These are phyloP conservation scores for Annulohypoxylon nitens DNA, from an alignment of 495 filamentous ascomycete species.

Conservation along the genomic window DNA sequence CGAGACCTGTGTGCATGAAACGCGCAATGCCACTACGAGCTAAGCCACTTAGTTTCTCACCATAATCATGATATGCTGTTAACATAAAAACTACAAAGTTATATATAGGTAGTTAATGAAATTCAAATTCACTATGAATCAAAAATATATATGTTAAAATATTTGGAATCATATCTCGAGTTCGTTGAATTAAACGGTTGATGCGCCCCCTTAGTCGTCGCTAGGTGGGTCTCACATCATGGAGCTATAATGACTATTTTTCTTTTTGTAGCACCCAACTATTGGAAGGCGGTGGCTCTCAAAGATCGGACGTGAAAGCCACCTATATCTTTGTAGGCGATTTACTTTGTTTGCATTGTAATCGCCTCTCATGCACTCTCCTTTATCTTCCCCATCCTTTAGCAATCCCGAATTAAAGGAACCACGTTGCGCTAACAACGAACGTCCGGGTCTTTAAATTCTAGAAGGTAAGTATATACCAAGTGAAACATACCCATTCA, in stretches of 20 bases:
- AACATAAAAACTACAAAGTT: too few relatives aligned
- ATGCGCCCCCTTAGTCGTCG: not conserved
- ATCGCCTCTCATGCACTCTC: not conserved
- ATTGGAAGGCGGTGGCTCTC: not conserved
- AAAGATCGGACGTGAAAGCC: not conserved
- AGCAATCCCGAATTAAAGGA: not conserved
- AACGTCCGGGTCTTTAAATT: not conserved
- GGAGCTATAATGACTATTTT: not conserved
- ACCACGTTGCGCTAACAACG: not conserved
- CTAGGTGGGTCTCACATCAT: not conserved
- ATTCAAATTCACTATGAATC: not conserved
- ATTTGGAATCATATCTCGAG: not conserved
- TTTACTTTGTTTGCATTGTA: constrained; percentile 11
- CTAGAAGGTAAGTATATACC: not conserved
- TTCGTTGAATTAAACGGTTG: not conserved
- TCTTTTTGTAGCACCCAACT: not conserved
- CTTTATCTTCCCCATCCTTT: constrained; percentile 8
- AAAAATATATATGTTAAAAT: not conserved
- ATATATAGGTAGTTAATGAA: too few relatives aligned
- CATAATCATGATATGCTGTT: too few relatives aligned
- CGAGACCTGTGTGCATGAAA: too few relatives aligned
- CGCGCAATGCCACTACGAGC: too few relatives aligned
- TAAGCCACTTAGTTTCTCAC: too few relatives aligned
- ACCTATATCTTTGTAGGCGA: not conserved
- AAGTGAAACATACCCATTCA: not conserved